These are phyloP conservation scores for Eutrema yunnanense DNA, from an alignment of 345 rosid species.

Conservation along the genomic window DNA sequence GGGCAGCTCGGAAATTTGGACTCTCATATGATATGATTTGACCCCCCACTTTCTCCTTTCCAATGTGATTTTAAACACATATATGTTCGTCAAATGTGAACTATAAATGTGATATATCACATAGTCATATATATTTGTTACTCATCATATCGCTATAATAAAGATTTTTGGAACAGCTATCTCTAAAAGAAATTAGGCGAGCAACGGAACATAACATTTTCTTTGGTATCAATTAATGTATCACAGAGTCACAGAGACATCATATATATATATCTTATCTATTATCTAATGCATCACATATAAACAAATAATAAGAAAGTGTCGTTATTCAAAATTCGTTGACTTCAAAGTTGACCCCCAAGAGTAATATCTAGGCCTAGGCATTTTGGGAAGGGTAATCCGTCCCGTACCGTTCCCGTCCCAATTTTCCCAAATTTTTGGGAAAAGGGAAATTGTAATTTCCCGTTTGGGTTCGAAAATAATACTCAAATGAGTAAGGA, in stretches of 20 bases:
- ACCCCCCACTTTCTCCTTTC: background rate
- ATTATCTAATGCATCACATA: slow-evolving; percentile 2
- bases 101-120: background rate
- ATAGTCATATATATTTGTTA: background rate
- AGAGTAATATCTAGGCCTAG: slow-evolving; percentile 2
- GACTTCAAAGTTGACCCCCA: slow-evolving; percentile 8
- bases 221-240: background rate
- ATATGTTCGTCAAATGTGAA: background rate
- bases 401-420: too few relatives aligned
- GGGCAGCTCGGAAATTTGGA: slow-evolving; percentile 10
- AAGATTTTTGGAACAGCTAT: background rate
- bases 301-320: background rate
- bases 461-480: too few relatives aligned
- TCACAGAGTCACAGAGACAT: background rate
- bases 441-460: too few relatives aligned
- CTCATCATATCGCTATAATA: background rate
- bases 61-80: background rate
- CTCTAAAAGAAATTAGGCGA: background rate
- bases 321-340: slow-evolving; percentile 11
- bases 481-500: too few relatives aligned
- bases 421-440: too few relatives aligned
- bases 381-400: too few relatives aligned
- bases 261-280: background rate
- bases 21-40: background rate
- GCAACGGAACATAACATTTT: background rate